Evolutionary conservation across 352 stramenopile species (phyloP), one percentile per base, ranked within the genome.

Genomic region (Phytophthora palmivora): DNA sequence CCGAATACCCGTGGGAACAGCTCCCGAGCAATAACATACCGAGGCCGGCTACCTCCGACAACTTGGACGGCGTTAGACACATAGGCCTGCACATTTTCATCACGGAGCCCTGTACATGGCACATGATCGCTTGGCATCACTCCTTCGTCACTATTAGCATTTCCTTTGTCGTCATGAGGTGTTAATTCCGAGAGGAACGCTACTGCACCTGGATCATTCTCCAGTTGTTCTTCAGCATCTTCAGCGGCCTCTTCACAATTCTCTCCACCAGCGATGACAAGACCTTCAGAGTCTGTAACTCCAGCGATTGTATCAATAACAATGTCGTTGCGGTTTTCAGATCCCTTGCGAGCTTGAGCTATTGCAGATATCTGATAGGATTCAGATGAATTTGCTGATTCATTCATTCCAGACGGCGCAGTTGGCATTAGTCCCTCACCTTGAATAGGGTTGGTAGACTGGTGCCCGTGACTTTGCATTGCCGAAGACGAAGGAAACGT

Each of bases 21-120:
- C 45, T 94, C 86, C 14, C 86, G 86, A 10, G 86, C 86, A 43
- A 94, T 91, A 11, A 94, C 84, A 41, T 94, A 91, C 26, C 83
- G 84, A 15, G 86, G 86, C 10, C 86, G 79, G 50, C 86, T 92
- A 6, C 86, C 86, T 18, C 86, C 86, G 10, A 91, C 83, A 24
- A 91, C 55, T 50, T 94, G 86, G 0, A 90, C 77, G 0, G 83
- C 74, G 22, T 74, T 82, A 14, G 70, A 73, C 6, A 92, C 84
- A 36, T 90, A 94, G 11, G 71, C 55, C 44, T 86, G 71, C 0
- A 88, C 77, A 34, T 84, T 85, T 14, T 89, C 76, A 21, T 86
- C 79, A 2, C 84, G 84, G 15, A 93, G 72, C 0, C 84, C 84
- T 22, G 67, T 77, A 42, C 84, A 93, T 1, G 84, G 82, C 6